Evolutionary conservation across 352 stramenopile genomes (phyloP).

Genomic region (Globisporangium mamillatum): DNA sequence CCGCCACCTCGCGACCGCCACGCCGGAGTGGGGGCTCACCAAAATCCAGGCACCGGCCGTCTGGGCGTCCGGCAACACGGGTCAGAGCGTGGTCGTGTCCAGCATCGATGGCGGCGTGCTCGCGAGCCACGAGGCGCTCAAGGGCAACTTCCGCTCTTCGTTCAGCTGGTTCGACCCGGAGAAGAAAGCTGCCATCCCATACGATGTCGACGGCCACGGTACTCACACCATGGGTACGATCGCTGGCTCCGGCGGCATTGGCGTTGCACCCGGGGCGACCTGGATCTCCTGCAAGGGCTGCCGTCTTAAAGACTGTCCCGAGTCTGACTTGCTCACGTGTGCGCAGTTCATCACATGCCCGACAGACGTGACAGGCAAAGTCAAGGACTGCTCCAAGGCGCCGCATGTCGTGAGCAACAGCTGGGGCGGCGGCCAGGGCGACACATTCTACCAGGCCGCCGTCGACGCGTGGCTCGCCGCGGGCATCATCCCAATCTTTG

Average conservation of each 20-base stretch:
- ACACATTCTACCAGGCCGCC: background rate
- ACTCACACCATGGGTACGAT: conserved; percentile 41
- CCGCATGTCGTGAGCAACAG: conserved; percentile 35
- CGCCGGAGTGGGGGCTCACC: conserved; percentile 26
- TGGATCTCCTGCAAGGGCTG: conserved; percentile 37
- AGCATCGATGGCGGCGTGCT: conserved; percentile 33
- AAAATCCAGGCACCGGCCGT: conserved; percentile 26
- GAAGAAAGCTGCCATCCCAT: conserved; percentile 11
- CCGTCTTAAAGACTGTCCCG: conserved; percentile 9
- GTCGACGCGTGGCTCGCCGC: background rate
- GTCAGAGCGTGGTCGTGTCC: conserved; percentile 25
- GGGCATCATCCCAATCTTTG: background rate
- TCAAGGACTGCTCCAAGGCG: conserved; percentile 31
- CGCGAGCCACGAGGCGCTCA: conserved; percentile 25
- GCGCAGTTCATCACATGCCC: conserved; percentile 39
- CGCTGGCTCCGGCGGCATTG: conserved; percentile 27
- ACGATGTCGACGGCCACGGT: conserved; percentile 27
- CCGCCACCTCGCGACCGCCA: background rate
- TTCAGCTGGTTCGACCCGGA: conserved; percentile 35
- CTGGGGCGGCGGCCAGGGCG: conserved; percentile 23
- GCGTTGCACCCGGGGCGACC: conserved; percentile 34
- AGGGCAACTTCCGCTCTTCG: conserved; percentile 22
- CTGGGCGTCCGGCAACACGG: conserved; percentile 28
- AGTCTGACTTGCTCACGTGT: conserved; percentile 20
- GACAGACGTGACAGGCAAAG: conserved; percentile 19